Evolutionary conservation across 805 yeast genomes (phyloP).

Genomic region (Candida lessepsii): DNA sequence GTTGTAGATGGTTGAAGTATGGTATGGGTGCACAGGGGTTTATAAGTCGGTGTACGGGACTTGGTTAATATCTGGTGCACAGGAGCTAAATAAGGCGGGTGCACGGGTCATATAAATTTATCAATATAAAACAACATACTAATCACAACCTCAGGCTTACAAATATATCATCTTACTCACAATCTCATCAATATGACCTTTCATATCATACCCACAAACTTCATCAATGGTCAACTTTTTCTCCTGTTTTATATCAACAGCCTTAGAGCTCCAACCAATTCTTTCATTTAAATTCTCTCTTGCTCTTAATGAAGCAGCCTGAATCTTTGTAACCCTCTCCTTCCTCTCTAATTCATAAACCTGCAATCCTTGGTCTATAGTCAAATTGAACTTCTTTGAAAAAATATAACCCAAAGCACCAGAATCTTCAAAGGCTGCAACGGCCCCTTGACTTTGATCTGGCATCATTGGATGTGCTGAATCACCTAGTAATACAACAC

Average conservation of each 20-base stretch:
- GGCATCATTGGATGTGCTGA: conserved; percentile 27
- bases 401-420: conserved; percentile 23
- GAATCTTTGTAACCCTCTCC: conserved; percentile 29
- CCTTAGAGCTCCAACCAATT: conserved; percentile 27
- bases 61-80: no score
- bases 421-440: conserved; percentile 23
- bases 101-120: no score
- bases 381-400: conserved; percentile 22
- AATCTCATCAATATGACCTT: conserved; percentile 19
- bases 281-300: conserved; percentile 30
- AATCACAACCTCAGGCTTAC: no score
- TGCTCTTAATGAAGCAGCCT: conserved; percentile 30
- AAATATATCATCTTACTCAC: not conserved
- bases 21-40: no score
- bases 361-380: conserved; percentile 20
- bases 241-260: conserved; percentile 11
- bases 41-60: no score
- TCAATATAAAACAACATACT: no score
- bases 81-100: no score
- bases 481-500: conserved; percentile 23
- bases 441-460: conserved; percentile 23
- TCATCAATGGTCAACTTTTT: conserved; percentile 28
- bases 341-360: conserved; percentile 24
- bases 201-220: conserved; percentile 30
- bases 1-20: no score